Percentiles rank a stretch among this genome's conserved stretches.
Conservation (phyloP, 768 basidiomycete species). For the Glaciozyma antarctica region DNA sequence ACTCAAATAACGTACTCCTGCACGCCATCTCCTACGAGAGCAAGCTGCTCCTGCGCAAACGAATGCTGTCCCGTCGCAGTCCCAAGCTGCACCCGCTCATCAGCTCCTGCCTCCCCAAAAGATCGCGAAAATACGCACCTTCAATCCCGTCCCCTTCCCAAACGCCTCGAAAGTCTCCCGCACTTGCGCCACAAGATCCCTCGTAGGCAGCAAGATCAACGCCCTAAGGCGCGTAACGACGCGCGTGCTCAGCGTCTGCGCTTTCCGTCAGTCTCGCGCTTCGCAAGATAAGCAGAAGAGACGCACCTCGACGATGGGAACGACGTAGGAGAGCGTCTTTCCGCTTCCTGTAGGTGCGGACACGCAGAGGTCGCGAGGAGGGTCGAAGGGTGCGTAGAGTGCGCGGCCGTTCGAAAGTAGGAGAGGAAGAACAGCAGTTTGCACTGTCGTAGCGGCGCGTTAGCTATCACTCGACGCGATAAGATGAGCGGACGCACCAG, state of each 20-base stretch:
- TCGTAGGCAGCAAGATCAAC: slow-evolving; percentile 80
- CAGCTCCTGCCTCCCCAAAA: not conserved
- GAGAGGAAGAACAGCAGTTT: slow-evolving; percentile 76
- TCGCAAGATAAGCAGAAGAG: not conserved
- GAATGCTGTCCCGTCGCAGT: slow-evolving; percentile 89
- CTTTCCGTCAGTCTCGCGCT: not conserved
- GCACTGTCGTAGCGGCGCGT: slow-evolving; percentile 50
- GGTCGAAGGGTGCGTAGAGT: slow-evolving; percentile 58
- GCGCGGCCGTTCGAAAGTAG: slow-evolving; percentile 49
- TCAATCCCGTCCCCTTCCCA: slow-evolving; percentile 73
- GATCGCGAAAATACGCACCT: slow-evolving; percentile 41
- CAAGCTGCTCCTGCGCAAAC: slow-evolving; percentile 79
- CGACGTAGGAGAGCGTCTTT: slow-evolving; percentile 90
- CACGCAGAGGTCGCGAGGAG: slow-evolving; percentile 74
- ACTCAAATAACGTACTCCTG: slow-evolving; percentile 44
- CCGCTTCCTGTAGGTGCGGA: slow-evolving; percentile 97
- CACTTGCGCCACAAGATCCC: slow-evolving; percentile 86
- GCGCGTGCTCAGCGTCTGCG: slow-evolving; percentile 59
- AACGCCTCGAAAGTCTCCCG: slow-evolving; percentile 81
- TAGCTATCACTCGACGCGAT: not conserved
- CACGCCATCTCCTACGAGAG: slow-evolving; percentile 57
- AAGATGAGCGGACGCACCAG: slow-evolving; percentile 50
- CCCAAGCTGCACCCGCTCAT: slow-evolving; percentile 48
- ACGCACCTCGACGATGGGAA: slow-evolving; percentile 79
- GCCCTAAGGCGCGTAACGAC: slow-evolving; percentile 77